These are phyloP conservation scores for Begonia peltatifolia DNA, from an alignment of 306 rosid species.

Conservation along the genomic window DNA sequence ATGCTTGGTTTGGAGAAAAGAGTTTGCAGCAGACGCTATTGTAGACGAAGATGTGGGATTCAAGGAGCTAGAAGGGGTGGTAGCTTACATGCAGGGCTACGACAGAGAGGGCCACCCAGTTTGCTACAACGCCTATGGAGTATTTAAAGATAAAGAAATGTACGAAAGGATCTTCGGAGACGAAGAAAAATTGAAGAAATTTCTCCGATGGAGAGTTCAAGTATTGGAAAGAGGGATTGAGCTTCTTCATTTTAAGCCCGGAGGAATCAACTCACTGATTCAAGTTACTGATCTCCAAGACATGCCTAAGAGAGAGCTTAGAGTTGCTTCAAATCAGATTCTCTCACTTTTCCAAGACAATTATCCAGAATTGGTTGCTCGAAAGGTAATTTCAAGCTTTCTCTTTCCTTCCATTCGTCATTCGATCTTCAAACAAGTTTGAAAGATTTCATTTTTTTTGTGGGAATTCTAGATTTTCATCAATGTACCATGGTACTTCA, in stretches of 20 bases:
- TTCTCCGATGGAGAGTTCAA: slow-evolving; percentile 87
- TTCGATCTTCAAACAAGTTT: background rate
- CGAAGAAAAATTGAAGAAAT: slow-evolving; percentile 75
- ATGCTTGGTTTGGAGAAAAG: slow-evolving; percentile 70
- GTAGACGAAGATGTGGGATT: slow-evolving; percentile 68
- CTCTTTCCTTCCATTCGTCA: too few species aligned
- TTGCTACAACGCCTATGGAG: slow-evolving; percentile 82
- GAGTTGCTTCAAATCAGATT: slow-evolving; percentile 88
- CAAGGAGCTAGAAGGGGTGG: slow-evolving; percentile 80
- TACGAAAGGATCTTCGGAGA: slow-evolving; percentile 78
- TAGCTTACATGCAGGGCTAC: slow-evolving; percentile 78
- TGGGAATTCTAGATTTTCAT: slow-evolving; percentile 53
- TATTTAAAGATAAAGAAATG: slow-evolving; percentile 64
- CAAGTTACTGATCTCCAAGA: slow-evolving; percentile 95
- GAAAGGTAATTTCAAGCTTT: slow-evolving; percentile 32
- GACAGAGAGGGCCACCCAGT: slow-evolving; percentile 87
- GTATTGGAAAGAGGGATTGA: slow-evolving; percentile 77
- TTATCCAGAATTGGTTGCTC: slow-evolving; percentile 93
- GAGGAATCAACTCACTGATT: slow-evolving; percentile 73
- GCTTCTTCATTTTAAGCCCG: slow-evolving; percentile 74
- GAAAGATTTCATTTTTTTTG: slow-evolving; percentile 1
- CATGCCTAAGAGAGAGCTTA: slow-evolving; percentile 90
- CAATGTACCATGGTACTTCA: slow-evolving; percentile 98
- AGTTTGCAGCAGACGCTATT: slow-evolving; percentile 51
- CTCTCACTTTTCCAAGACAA: slow-evolving; percentile 91